Conservation (phyloP, 2,329 filamentous ascomycete species). For the Neoascochyta sp. region DNA sequence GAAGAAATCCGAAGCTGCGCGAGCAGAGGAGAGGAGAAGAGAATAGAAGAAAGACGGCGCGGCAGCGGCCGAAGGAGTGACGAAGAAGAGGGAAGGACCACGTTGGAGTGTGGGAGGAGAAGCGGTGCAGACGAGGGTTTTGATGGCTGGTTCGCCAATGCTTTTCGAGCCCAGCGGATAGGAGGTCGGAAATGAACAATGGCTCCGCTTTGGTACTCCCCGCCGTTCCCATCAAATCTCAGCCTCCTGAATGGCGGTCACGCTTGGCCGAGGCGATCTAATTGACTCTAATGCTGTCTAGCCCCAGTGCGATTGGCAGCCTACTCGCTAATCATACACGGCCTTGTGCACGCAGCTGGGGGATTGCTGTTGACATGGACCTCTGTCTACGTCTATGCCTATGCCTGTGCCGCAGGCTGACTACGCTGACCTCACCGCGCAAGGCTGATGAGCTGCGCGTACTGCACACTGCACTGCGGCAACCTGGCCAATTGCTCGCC, state of each 20-base stretch:
- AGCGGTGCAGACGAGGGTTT: conserved; percentile 15
- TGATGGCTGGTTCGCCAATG: conserved; percentile 18
- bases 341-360: no score
- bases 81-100: conserved; percentile 24
- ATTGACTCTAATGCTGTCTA: no score
- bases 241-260: conserved; percentile 14
- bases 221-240: conserved; percentile 8
- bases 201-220: conserved; percentile 28
- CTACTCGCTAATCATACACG: no score
- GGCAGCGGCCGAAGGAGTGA: conserved; percentile 36
- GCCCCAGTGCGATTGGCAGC: no score
- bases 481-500: no score
- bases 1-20: background rate
- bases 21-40: conserved; percentile 1
- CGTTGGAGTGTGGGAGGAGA: conserved; percentile 12
- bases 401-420: no score
- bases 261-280: conserved; percentile 21
- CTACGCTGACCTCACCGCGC: no score
- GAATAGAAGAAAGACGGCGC: conserved; percentile 6
- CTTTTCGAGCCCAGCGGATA: conserved; percentile 30
- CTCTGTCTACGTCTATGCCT: no score
- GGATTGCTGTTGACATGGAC: no score
- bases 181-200: conserved; percentile 37
- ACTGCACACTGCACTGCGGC: no score
- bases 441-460: no score